These are phyloP conservation scores for Boletus smithii DNA, from an alignment of 1,284 basidiomycete species.

Conservation along the genomic window DNA sequence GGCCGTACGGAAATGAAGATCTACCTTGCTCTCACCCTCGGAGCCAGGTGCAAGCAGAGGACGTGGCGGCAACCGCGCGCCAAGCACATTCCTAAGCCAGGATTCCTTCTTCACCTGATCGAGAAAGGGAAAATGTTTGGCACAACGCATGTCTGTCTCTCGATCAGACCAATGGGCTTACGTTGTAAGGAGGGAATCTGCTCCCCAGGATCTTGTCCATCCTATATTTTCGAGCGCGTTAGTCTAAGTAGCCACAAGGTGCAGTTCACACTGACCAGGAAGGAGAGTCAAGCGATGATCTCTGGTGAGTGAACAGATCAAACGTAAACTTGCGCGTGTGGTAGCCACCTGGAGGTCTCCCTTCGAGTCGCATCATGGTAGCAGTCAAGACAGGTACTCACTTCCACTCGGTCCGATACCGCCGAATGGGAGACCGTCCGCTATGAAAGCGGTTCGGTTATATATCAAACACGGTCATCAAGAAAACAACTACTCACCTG, in stretches of 20 bases:
- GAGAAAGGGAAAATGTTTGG: background rate
- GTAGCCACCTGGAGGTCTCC: conserved; percentile 50
- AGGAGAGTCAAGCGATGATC: conserved; percentile 62
- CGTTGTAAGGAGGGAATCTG: conserved; percentile 67
- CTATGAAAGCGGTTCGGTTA: conserved; percentile 31
- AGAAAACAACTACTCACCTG: conserved; percentile 37
- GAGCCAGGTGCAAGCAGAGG: conserved; percentile 8
- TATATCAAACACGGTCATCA: background rate
- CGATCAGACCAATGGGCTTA: conserved; percentile 27
- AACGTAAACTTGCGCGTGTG: conserved; percentile 65
- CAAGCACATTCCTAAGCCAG: conserved; percentile 17
- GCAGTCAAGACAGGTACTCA: conserved; percentile 35
- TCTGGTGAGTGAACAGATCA: conserved; percentile 66
- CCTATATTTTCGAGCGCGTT: conserved; percentile 37
- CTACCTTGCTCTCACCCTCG: conserved; percentile 18
- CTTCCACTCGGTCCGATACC: conserved; percentile 72
- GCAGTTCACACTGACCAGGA: conserved; percentile 43
- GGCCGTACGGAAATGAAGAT: background rate
- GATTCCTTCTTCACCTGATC: conserved; percentile 27
- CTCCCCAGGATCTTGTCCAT: conserved; percentile 52
- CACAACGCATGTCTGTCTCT: background rate
- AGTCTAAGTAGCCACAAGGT: background rate
- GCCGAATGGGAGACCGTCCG: conserved; percentile 68
- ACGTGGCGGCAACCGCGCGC: conserved; percentile 25
- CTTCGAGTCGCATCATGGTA: background rate